Evolutionary conservation across 192 early-diverging fungal species (phyloP).

Genomic region (Mortierella hygrophila): DNA sequence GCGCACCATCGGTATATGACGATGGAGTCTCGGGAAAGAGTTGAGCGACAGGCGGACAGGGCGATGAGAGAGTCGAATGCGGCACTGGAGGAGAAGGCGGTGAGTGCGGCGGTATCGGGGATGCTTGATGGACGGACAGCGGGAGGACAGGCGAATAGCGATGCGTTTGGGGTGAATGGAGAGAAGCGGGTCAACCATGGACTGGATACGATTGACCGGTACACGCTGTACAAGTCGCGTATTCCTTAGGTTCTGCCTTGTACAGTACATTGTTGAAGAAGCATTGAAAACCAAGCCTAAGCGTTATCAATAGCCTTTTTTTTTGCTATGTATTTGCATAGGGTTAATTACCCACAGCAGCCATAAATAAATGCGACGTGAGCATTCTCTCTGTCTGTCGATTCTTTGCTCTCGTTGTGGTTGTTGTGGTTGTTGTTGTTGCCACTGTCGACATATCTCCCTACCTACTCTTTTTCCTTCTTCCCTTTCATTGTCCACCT

Average conservation of each 20-base stretch:
- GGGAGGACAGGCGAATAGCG: slow-evolving; percentile 25
- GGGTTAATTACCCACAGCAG: too few relatives aligned
- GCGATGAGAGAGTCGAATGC: slow-evolving; percentile 50
- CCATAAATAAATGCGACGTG: too few relatives aligned
- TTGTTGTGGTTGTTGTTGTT: too few relatives aligned
- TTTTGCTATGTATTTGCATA: too few relatives aligned
- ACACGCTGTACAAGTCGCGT: slow-evolving; percentile 90
- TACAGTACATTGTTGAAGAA: not conserved
- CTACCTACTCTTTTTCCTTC: too few relatives aligned
- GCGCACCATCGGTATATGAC: slow-evolving; percentile 73
- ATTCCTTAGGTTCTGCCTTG: slow-evolving; percentile 71
- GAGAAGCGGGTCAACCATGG: slow-evolving; percentile 68
- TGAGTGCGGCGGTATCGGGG: slow-evolving; percentile 20
- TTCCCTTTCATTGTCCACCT: too few relatives aligned
- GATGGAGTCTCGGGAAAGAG: slow-evolving; percentile 66
- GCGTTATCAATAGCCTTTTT: too few relatives aligned
- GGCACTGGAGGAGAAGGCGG: slow-evolving; percentile 59
- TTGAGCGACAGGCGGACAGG: slow-evolving; percentile 59
- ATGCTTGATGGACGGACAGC: slow-evolving; percentile 55
- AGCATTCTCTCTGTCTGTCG: too few relatives aligned
- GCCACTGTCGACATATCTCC: too few relatives aligned
- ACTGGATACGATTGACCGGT: slow-evolving; percentile 91
- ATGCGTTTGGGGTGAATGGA: slow-evolving; percentile 51
- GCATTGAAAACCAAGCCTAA: not conserved
- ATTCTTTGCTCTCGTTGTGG: too few relatives aligned